Evolutionary conservation across 176 grass and related monocot genomes (phyloP), one percentile per base, ranked within the genome.

Genomic region (Pharus latifolius): DNA sequence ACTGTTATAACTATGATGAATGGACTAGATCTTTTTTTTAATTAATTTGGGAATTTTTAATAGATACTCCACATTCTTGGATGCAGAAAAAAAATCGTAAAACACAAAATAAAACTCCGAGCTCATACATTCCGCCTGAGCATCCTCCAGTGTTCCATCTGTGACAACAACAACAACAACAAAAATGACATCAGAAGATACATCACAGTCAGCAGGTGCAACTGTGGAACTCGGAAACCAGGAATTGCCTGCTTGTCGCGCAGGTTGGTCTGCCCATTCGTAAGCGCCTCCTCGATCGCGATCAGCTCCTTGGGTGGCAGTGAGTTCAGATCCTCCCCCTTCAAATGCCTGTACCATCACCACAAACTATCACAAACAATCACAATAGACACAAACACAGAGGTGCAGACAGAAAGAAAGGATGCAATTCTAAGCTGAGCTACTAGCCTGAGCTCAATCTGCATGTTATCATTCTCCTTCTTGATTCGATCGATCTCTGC

Each of bases 401-500:
- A 78, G 49, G 18, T 6, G 45, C 3, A 41, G 3, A 35, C 63
- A 12, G 17, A 29, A 56, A 44, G 11, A 22, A 69, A 22, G 49
- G 49, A 2, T 28, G 10, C 5, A 48, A 81, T 25, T 25, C 0
- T 28, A 64, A 72, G 47, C 23, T 18, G 51, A 60, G 67, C 59
- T 16, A 68, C 90, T 80, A 41, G 44, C 95, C 95, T 99, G 70
- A 94, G 82, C 85, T 94, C 84, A 37, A 94, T 91, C 87, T 99
- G 95, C 95, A 94, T 99, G 79, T 82, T 94, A 54, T 99, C 95
- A 41, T 91, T 99, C 84, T 99, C 95, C 78, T 99, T 91, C 79
- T 87, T 99, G 44, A 99, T 55, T 38, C 90, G 78, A 32, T 94
- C 90, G 42, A 99, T 94, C 76, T 99, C 95, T 4, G 78, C 75